Evolutionary conservation across 257 asterid species (phyloP), one percentile per base, ranked within the genome.

Genomic region (Gynochthodes officinalis): DNA sequence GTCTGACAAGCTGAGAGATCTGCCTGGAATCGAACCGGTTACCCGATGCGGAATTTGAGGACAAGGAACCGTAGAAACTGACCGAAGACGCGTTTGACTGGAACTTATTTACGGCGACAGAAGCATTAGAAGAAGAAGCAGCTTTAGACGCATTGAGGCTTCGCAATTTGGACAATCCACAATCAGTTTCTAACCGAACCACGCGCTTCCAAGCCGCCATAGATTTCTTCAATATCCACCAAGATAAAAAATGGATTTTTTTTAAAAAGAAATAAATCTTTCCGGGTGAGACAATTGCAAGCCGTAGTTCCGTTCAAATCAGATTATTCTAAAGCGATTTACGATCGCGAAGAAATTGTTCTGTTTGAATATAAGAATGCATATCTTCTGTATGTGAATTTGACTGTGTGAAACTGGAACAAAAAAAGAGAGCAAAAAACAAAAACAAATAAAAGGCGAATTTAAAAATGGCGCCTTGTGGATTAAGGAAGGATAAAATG

Each of bases 1-100:
- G 79, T 70, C 76, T 81, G 32, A 69, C 85, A 48, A 86, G 84
- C 78, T 80, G 85, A 59, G 87, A 86, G 73, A 86, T 81, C 77
- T 82, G 85, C 79, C 90, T 67, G 54, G 43, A 62, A 64, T 78
- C 76, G 46, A 76, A 73, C 35, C 76, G 80, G 48, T 65, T 69
- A 48, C 75, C 61, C 11, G 74, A 55, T 40, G 70, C 76, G 71
- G 67, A 77, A 5, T 82, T 64, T 48, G 85, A 71, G 33, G 85
- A 82, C 50, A 72, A n/a, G 35, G 79, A 68, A 77, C 84, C 40
- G 63, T 69, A 81, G 58, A 55, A 80, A 35, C 64, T 54, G 50
- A 75, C 62, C 18, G 69, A 67, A 71, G 46, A 21, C 15, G 71
- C 69, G 40, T 64, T 58, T 1, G 14, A 27, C 35, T 44, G 78